A percentile compares a stretch with the other conserved stretches of the same genome.
These are phyloP conservation scores for Lasiosphaeris hirsuta DNA, from an alignment of 495 filamentous ascomycete species.

Conservation along the genomic window DNA sequence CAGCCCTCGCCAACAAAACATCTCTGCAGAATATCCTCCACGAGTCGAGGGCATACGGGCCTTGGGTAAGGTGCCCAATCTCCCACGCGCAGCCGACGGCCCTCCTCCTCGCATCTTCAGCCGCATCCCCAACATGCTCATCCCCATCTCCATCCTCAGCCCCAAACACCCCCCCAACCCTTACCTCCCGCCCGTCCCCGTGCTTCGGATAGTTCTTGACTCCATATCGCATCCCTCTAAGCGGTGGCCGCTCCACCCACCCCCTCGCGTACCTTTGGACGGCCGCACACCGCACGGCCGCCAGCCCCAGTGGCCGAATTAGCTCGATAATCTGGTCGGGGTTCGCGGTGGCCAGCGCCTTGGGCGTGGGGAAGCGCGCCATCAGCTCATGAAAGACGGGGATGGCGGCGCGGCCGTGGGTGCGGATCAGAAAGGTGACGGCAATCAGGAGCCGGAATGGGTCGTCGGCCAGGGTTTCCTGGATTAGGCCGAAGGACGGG, in stretches of 20 bases:
- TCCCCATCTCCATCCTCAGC: slow-evolving; percentile 21
- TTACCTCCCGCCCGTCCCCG: slow-evolving; percentile 55
- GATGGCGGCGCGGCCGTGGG: slow-evolving; percentile 67
- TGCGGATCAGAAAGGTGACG: slow-evolving; percentile 80
- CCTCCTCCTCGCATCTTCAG: slow-evolving; percentile 31
- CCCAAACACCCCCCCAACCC: slow-evolving; percentile 42
- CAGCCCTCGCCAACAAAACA: slow-evolving; percentile 58
- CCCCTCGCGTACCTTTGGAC: slow-evolving; percentile 62
- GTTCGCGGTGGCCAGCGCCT: slow-evolving; percentile 58
- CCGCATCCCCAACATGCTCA: slow-evolving; percentile 7
- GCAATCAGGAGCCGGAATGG: slow-evolving; percentile 73
- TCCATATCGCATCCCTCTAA: slow-evolving; percentile 55
- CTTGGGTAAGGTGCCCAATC: slow-evolving; percentile 82
- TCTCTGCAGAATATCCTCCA: slow-evolving; percentile 96
- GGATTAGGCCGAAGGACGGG: slow-evolving; percentile 69
- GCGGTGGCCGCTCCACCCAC: slow-evolving; percentile 67
- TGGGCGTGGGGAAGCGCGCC: slow-evolving; percentile 62
- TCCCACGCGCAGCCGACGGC: slow-evolving; percentile 64
- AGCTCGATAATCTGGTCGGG: slow-evolving; percentile 54
- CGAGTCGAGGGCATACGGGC: slow-evolving; percentile 83
- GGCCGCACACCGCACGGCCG: slow-evolving; percentile 47
- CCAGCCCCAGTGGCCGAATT: slow-evolving; percentile 73
- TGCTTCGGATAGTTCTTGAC: slow-evolving; percentile 65
- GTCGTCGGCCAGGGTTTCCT: slow-evolving; percentile 69
- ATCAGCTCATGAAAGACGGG: slow-evolving; percentile 73